Evolutionary conservation across 1,284 basidiomycete genomes (phyloP).

Genomic region (Phylloboletellus chloephorus): DNA sequence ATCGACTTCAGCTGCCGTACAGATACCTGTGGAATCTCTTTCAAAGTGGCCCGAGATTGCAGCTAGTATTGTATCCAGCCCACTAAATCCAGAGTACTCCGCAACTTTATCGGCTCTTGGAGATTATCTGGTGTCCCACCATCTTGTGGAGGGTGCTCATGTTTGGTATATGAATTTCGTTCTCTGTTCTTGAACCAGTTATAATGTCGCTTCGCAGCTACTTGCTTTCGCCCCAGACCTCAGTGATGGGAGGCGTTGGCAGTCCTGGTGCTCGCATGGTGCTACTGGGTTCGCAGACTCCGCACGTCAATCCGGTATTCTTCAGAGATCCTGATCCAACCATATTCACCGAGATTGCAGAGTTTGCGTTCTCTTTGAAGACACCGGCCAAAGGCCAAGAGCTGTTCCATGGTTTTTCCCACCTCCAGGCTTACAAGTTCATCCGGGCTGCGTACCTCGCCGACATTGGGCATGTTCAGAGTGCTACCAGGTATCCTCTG

Average conservation of each 20-base stretch:
- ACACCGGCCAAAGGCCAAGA: conserved; percentile 81
- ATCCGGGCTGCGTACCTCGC: conserved; percentile 74
- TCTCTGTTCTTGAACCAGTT: conserved; percentile 1
- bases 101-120: conserved; percentile 85
- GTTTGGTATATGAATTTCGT: conserved; percentile 57
- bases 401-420: conserved; percentile 73
- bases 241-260: conserved; percentile 66
- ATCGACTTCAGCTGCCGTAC: conserved; percentile 36
- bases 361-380: conserved; percentile 83
- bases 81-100: conserved; percentile 58
- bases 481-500: conserved; percentile 60
- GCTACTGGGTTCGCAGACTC: conserved; percentile 62
- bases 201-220: conserved; percentile 51
- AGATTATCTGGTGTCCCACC: conserved; percentile 69
- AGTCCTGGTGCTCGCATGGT: conserved; percentile 57
- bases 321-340: conserved; percentile 73
- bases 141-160: conserved; percentile 85
- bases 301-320: conserved; percentile 48
- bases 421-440: conserved; percentile 87
- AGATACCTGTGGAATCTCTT: conserved; percentile 54
- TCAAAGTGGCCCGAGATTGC: conserved; percentile 83
- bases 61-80: conserved; percentile 79
- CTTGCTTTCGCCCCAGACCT: conserved; percentile 81
- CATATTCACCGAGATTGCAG: conserved; percentile 87
- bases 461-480: conserved; percentile 71